A percentile compares a stretch with the other conserved stretches of the same genome.
Conservation (phyloP, 139 green algal species). For the Desmodesmus armatus region DNA sequence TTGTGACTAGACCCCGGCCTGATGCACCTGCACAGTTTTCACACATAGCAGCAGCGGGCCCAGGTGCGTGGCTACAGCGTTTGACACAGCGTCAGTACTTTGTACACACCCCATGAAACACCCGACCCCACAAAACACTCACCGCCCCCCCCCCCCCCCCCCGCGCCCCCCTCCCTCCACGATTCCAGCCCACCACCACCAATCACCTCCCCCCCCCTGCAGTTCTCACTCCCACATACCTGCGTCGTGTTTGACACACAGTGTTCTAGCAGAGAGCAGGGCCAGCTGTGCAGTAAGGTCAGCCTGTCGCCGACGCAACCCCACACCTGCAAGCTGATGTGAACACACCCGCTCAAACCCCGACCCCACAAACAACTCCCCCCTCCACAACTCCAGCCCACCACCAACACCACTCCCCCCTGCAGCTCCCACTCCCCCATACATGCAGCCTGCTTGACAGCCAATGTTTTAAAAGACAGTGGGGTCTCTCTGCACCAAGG, state of each 20-base stretch:
- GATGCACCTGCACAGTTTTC: conserved; percentile 38
- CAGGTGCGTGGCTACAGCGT: too few species aligned
- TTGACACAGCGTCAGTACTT: too few species aligned
- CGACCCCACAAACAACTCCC: too few species aligned
- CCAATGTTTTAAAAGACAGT: conserved; percentile 7
- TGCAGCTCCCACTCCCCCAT: background rate
- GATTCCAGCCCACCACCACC: background rate
- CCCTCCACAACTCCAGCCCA: background rate
- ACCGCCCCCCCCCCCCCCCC: background rate
- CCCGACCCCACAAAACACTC: too few species aligned
- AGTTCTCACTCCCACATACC: background rate
- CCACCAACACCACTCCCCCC: background rate
- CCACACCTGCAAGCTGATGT: too few species aligned
- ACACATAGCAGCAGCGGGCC: too few species aligned
- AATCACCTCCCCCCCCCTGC: background rate
- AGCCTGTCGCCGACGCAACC: conserved; percentile 23
- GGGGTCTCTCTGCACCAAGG: background rate
- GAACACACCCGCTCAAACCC: too few species aligned
- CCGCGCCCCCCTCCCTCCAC: background rate
- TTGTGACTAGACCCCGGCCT: conserved; percentile 37
- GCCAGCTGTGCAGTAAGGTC: conserved; percentile 14
- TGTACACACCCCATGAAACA: too few species aligned
- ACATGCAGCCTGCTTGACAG: conserved; percentile 1
- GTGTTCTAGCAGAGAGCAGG: background rate
- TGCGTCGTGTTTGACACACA: background rate